Evolutionary conservation across 208 protist species (phyloP).

Genomic region (Leishmania arabica): DNA sequence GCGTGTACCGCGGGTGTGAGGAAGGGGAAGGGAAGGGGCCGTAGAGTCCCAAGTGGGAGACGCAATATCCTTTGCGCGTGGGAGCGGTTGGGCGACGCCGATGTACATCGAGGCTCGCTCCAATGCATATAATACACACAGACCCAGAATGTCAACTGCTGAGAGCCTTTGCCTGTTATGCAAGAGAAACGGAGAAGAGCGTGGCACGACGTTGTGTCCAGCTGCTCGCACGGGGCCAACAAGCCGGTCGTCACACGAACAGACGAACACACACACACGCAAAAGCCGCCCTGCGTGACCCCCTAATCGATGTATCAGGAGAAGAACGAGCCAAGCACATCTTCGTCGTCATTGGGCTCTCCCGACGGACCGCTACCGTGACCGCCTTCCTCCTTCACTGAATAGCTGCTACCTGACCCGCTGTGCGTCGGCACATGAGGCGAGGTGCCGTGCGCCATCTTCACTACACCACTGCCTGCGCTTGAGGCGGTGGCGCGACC

Average conservation of each 20-base stretch:
- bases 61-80: neutral
- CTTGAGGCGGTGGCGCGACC: slow-evolving; percentile 15
- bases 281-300: neutral
- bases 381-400: slow-evolving; percentile 39
- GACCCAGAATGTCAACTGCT: neutral
- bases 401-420: neutral
- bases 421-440: slow-evolving; percentile 1
- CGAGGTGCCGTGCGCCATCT: slow-evolving; percentile 18
- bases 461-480: slow-evolving; percentile 11
- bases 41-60: neutral
- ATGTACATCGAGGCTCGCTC: neutral
- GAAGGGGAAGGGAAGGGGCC: neutral
- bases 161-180: neutral
- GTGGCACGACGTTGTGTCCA: neutral
- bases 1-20: neutral
- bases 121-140: neutral
- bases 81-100: neutral
- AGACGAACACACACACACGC: neutral
- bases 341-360: slow-evolving; percentile 26
- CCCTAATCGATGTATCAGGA: neutral
- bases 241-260: neutral
- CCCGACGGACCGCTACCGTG: neutral
- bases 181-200: neutral
- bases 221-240: neutral
- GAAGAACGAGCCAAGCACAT: slow-evolving; percentile 40